A percentile compares a stretch with the other conserved stretches of the same genome.
These are phyloP conservation scores for Pinus taeda DNA, from an alignment of 75 land plant genomes.

Conservation along the genomic window DNA sequence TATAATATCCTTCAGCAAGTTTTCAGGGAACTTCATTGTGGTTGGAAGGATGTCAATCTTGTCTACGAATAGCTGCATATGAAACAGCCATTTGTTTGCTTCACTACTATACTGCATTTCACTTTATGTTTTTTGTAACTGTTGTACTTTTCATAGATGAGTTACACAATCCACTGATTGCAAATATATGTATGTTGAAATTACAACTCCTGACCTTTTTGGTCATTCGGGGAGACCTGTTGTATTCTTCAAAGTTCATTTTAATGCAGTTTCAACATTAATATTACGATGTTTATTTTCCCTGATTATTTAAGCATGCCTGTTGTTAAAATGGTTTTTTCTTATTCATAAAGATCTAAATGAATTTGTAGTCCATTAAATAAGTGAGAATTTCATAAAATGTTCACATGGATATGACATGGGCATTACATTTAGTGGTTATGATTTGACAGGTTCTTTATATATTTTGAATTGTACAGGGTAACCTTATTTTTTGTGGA, in stretches of 20 bases:
- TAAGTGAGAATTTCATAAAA: not conserved
- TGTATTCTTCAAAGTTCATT: not conserved
- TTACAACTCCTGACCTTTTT: not conserved
- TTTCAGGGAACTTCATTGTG: not conserved
- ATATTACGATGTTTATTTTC: not conserved
- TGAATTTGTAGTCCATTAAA: no score
- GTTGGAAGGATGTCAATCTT: not conserved
- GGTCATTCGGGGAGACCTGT: not conserved
- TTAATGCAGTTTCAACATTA: no score
- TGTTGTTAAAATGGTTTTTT: not conserved
- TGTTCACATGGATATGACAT: not conserved
- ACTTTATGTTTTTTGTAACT: no score
- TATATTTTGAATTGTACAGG: conserved; percentile 26
- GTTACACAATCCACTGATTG: not conserved
- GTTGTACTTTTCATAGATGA: not conserved
- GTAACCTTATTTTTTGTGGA: conserved; percentile 60
- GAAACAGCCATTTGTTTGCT: not conserved
- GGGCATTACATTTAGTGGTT: not conserved
- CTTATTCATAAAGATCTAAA: no score
- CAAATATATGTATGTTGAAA: not conserved
- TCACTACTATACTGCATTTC: no score
- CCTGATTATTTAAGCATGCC: not conserved
- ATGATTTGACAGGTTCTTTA: not conserved
- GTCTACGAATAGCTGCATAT: not conserved
- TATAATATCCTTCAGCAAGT: no score